A percentile compares a stretch with the other conserved stretches of the same genome.
These are phyloP conservation scores for Globisporangium takayamanum DNA, from an alignment of 352 stramenopile species.

Conservation along the genomic window DNA sequence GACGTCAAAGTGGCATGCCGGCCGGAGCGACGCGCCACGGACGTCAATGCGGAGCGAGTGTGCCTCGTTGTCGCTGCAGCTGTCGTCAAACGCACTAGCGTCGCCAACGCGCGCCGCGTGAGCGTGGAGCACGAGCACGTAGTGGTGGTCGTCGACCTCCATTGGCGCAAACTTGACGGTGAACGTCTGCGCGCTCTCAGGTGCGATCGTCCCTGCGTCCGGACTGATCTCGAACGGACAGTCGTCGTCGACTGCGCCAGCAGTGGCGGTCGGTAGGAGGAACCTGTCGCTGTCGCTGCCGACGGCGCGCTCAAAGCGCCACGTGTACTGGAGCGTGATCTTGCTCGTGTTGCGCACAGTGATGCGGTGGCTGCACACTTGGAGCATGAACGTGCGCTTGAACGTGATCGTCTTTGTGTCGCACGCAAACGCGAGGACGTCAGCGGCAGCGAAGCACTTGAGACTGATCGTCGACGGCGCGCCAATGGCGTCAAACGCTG, in stretches of 20 bases:
- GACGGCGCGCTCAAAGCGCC: conserved; percentile 35
- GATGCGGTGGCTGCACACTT: conserved; percentile 73
- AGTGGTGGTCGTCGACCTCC: conserved; percentile 87
- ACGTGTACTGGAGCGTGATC: conserved; percentile 53
- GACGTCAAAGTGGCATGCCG: conserved; percentile 92
- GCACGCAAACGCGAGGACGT: conserved; percentile 51
- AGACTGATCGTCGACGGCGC: conserved; percentile 30
- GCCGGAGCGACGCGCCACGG: conserved; percentile 68
- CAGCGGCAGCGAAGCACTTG: conserved; percentile 62
- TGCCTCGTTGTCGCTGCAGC: neutral
- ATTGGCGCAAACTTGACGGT: conserved; percentile 85
- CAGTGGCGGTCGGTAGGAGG: neutral
- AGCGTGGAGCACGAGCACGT: conserved; percentile 44
- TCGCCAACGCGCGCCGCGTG: neutral
- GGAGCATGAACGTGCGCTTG: conserved; percentile 84
- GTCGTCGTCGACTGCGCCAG: conserved; percentile 30
- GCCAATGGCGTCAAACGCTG: conserved; percentile 35
- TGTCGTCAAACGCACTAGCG: neutral
- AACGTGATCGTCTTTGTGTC: conserved; percentile 60
- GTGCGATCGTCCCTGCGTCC: conserved; percentile 37
- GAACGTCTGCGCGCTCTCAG: conserved; percentile 66
- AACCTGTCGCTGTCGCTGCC: conserved; percentile 2
- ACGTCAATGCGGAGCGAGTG: conserved; percentile 44
- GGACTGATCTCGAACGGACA: conserved; percentile 88
- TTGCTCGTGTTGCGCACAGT: conserved; percentile 65